Evolutionary conservation across 208 protist genomes (phyloP).

Genomic region (Kentomonas sorsogonicus): DNA sequence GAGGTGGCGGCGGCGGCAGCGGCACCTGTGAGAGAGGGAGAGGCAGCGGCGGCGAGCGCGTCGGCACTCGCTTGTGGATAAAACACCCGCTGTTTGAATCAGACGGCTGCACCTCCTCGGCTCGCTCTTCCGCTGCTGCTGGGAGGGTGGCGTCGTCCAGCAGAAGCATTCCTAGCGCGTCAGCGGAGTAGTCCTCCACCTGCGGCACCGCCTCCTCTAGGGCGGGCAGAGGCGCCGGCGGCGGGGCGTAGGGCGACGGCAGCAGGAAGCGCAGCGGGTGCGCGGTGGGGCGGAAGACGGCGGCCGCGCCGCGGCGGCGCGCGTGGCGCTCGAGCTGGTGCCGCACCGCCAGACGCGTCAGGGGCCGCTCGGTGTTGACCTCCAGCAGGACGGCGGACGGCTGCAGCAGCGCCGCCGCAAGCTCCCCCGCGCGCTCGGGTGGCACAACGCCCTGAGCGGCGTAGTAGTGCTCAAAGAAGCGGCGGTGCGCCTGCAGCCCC

Average conservation of each 20-base stretch:
- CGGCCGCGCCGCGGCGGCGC: background rate
- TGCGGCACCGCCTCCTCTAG: conserved; percentile 6
- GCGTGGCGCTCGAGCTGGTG: conserved; percentile 56
- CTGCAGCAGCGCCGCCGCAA: conserved; percentile 55
- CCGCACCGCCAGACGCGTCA: conserved; percentile 52
- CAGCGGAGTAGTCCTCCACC: too few relatives aligned
- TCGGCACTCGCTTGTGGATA: too few relatives aligned
- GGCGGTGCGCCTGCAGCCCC: conserved; percentile 40
- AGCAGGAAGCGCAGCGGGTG: conserved; percentile 33
- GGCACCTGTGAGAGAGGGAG: background rate
- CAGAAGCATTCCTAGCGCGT: too few relatives aligned
- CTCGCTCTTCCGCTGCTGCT: background rate
- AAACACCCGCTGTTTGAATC: too few relatives aligned
- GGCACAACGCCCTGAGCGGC: conserved; percentile 44
- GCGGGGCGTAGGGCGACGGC: conserved; percentile 30
- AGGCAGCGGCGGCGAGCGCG: background rate
- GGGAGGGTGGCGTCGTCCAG: background rate
- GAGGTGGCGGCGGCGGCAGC: background rate
- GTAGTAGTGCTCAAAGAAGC: conserved; percentile 80
- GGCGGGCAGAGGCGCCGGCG: conserved; percentile 16
- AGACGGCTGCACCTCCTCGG: background rate
- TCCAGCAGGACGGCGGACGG: conserved; percentile 38
- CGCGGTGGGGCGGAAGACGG: conserved; percentile 10
- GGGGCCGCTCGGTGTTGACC: conserved; percentile 41
- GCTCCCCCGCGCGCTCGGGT: conserved; percentile 23